Conservation (phyloP, 176 grass and related monocot genomes). For the Cenchrus americanus region DNA sequence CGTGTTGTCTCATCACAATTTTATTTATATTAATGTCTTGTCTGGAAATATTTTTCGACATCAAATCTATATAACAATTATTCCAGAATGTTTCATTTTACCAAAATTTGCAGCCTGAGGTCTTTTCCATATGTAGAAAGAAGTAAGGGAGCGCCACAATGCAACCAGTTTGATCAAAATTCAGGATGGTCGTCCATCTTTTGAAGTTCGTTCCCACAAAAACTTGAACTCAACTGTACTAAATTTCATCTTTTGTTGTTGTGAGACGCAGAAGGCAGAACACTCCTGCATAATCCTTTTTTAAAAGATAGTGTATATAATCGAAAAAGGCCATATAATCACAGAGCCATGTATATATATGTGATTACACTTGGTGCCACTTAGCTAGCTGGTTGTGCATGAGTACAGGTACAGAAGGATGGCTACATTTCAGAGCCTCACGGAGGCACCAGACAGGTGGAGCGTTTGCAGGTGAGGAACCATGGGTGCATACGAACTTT, state of each 20-base stretch:
- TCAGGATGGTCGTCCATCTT: neutral
- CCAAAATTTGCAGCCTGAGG: too few relatives aligned
- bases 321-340: neutral
- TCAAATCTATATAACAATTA: neutral
- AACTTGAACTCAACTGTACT: neutral
- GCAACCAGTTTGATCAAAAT: neutral
- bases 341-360: neutral
- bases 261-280: neutral
- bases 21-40: neutral
- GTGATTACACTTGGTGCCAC: constrained; percentile 16
- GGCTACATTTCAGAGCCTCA: neutral
- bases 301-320: neutral
- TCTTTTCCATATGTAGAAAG: too few relatives aligned
- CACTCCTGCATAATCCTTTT: neutral
- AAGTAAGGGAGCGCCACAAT: neutral
- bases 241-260: neutral
- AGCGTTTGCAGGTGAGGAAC: neutral
- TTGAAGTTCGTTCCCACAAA: neutral
- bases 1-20: constrained; percentile 4
- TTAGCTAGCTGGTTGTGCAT: constrained; percentile 11
- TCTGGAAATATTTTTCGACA: neutral
- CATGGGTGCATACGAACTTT: constrained; percentile 22
- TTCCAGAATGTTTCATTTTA: neutral
- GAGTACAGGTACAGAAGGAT: neutral
- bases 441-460: constrained; percentile 39